phyloP scores from a whole-genome alignment of 768 basidiomycete genomes.

The Auricularia auricula-judae region DNA sequence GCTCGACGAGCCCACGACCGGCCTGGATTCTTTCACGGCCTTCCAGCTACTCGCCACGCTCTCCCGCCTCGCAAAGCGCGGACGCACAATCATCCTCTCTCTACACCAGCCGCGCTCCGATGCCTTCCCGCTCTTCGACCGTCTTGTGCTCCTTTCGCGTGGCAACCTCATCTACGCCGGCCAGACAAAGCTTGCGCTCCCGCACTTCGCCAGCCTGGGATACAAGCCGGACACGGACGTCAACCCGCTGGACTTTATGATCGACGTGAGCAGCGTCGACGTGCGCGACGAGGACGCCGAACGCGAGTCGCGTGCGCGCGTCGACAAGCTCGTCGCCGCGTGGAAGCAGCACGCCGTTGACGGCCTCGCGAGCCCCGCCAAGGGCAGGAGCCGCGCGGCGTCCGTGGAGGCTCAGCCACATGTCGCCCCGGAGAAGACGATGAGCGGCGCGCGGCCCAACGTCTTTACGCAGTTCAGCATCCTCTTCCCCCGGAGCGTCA shows the following conservation, averaged over 20 bases:
- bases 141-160: constrained; percentile 30
- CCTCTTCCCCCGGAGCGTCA: constrained; percentile 10
- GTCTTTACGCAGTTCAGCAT: constrained; percentile 12
- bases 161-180: constrained; percentile 34
- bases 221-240: constrained; percentile 21
- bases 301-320: constrained; percentile 12
- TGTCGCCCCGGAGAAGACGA: not conserved
- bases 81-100: constrained; percentile 31
- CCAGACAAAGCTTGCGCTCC: constrained; percentile 17
- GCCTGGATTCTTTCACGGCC: constrained; percentile 18
- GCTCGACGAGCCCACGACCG: constrained; percentile 27
- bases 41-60: constrained; percentile 21
- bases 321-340: constrained; percentile 21
- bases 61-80: constrained; percentile 19
- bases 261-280: constrained; percentile 32
- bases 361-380: no score
- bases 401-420: not conserved
- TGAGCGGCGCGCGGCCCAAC: constrained; percentile 7
- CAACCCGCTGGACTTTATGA: constrained; percentile 34
- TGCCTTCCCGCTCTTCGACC: constrained; percentile 35
- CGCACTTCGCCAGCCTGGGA: constrained; percentile 26
- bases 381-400: not conserved
- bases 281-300: constrained; percentile 23
- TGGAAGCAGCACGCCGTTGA: constrained; percentile 18
- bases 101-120: constrained; percentile 39